Evolutionary conservation across 768 basidiomycete genomes (phyloP).

Genomic region (Hygrocybe punicea): DNA sequence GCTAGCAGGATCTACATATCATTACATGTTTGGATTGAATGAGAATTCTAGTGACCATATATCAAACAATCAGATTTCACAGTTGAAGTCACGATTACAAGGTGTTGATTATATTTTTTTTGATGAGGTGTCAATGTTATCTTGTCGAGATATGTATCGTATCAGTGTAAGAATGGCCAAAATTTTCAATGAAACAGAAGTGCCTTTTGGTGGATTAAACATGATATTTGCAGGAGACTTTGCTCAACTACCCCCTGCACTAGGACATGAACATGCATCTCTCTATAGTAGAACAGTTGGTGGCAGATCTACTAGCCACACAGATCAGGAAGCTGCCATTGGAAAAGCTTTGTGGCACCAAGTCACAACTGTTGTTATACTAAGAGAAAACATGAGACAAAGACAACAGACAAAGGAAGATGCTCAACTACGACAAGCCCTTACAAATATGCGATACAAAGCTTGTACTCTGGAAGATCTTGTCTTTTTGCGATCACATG

Average conservation of each 20-base stretch:
- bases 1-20: conserved; percentile 26
- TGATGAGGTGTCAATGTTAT: conserved; percentile 37
- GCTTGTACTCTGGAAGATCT: conserved; percentile 39
- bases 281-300: conserved; percentile 15
- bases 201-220: conserved; percentile 36
- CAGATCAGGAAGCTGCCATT: conserved; percentile 16
- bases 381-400: conserved; percentile 34
- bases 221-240: conserved; percentile 42
- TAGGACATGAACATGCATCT: conserved; percentile 9
- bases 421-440: conserved; percentile 13
- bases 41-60: neutral
- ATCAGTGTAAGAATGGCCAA: conserved; percentile 28
- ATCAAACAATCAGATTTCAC: conserved; percentile 1
- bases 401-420: conserved; percentile 12
- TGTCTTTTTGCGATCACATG: conserved; percentile 27
- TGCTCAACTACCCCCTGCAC: conserved; percentile 27
- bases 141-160: conserved; percentile 28
- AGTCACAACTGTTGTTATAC: conserved; percentile 31
- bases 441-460: conserved; percentile 30
- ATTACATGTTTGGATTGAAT: conserved; percentile 12
- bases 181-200: conserved; percentile 12
- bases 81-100: conserved; percentile 5
- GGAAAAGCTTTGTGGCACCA: conserved; percentile 33
- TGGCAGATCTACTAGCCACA: neutral
- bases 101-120: conserved; percentile 31